Percentiles rank a stretch among this genome's conserved stretches.
Evolutionary conservation across 2,329 filamentous ascomycete species (phyloP).

Genomic region (Epichloe hybrida): DNA sequence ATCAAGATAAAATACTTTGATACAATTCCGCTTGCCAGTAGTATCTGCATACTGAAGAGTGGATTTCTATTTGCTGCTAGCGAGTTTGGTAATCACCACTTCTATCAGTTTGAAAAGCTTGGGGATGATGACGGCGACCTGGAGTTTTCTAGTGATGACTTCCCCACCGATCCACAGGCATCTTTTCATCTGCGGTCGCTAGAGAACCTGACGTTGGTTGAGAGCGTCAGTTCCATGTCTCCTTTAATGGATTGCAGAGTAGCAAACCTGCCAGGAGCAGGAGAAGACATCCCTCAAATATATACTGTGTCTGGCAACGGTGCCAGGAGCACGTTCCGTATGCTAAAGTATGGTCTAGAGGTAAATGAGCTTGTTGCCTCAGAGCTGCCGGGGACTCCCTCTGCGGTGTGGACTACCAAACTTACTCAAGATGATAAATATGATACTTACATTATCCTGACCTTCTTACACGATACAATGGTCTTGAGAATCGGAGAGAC

Average conservation of each 20-base stretch:
- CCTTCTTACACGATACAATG: conserved; percentile 76
- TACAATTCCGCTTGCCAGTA: conserved; percentile 78
- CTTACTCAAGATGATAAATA: conserved; percentile 67
- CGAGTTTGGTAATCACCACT: conserved; percentile 83
- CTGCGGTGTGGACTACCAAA: conserved; percentile 91
- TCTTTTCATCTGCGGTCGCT: conserved; percentile 64
- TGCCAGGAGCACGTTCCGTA: conserved; percentile 79
- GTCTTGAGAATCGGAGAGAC: conserved; percentile 96
- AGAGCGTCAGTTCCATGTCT: conserved; percentile 79
- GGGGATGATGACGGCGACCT: conserved; percentile 88
- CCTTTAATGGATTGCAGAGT: conserved; percentile 85
- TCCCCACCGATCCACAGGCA: conserved; percentile 59
- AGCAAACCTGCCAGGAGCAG: conserved; percentile 57
- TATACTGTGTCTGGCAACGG: conserved; percentile 85
- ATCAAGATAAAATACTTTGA: conserved; percentile 97
- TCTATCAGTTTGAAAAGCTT: conserved; percentile 94
- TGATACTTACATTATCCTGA: conserved; percentile 91
- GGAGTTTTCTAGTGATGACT: conserved; percentile 73
- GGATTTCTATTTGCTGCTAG: conserved; percentile 88
- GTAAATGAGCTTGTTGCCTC: conserved; percentile 95
- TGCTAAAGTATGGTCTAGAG: conserved; percentile 80
- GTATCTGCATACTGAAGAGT: conserved; percentile 83
- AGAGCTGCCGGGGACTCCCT: conserved; percentile 75
- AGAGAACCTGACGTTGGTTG: conserved; percentile 72
- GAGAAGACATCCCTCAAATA: conserved; percentile 91